Evolutionary conservation across 2,329 filamentous ascomycete genomes (phyloP), one percentile per base, ranked within the genome.

Genomic region (Tricladium varicosporioides): DNA sequence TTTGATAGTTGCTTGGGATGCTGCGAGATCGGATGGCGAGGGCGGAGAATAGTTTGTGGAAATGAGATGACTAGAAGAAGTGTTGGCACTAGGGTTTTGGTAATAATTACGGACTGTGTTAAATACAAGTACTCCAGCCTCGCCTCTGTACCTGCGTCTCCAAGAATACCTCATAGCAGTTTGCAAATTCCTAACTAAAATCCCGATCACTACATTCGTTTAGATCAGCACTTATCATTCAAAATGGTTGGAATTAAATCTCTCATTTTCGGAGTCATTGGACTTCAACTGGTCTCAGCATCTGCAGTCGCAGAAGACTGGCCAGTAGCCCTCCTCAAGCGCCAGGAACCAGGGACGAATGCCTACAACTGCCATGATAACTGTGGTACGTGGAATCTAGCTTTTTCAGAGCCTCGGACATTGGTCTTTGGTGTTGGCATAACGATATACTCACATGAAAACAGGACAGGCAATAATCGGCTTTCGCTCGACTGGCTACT

Each of bases 301-400:
- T 22, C 53, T 15, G 45, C 54, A 48, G 31, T 55, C 11, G 51
- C 43, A 31, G 54, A 62, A 5, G 53, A 58, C 13, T 60, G 55
- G 57, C 49, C 52, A 8, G 27, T 42, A 14, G n/a, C 53, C 10
- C 33, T 64, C 0, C 54, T 64, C 32, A 60, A 59, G 48, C 54
- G 61, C 31, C 61, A 63, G 47, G 57, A 45, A 15, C 61, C 61
- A 43, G 61, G 61, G 16, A 63, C 57, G 5, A 52, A 56, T 15
- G 46, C 48, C 4, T 63, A 58, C 44, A 58, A 48, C 15, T 63
- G 61, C 44, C 61, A 63, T 46, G 22, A 47, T n/a, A 55, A 49
- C 27, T 63, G 61, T 36, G 61, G 61, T 63, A 57, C 36, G 59
- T 52, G 19, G 40, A 13, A 22, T 31, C 31, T 32, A 5, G 9